Conservation (phyloP, 768 basidiomycete species). For the Lactarius deliciosus region DNA sequence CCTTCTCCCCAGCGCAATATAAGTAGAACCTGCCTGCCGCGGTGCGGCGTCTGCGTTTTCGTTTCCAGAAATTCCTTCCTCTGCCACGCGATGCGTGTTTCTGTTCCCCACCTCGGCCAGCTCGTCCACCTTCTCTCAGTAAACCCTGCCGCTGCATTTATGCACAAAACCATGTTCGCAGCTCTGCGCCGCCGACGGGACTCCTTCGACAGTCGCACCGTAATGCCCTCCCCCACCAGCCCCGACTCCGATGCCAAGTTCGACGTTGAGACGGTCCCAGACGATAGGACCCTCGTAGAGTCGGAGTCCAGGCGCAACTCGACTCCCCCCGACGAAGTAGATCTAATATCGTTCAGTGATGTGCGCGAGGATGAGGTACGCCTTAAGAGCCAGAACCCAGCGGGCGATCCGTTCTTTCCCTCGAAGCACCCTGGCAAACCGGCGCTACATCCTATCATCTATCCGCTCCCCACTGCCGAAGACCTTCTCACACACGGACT, state of each 20-base stretch:
- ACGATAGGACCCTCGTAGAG: slow-evolving; percentile 22
- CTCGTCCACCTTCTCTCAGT: slow-evolving; percentile 17
- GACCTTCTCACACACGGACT: slow-evolving; percentile 20
- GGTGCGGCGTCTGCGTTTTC: slow-evolving; percentile 17
- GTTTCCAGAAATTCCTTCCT: slow-evolving; percentile 11
- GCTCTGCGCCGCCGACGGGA: slow-evolving; percentile 11
- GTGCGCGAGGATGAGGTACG: not conserved
- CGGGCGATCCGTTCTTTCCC: not conserved
- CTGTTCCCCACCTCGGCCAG: slow-evolving; percentile 15
- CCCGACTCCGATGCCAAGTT: slow-evolving; percentile 4
- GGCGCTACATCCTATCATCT: slow-evolving; percentile 19
- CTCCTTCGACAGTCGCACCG: not conserved
- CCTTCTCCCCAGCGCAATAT: slow-evolving; percentile 12
- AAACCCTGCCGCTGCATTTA: slow-evolving; percentile 10
- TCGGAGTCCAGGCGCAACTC: slow-evolving; percentile 7
- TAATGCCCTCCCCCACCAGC: slow-evolving; percentile 1
- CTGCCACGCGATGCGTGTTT: slow-evolving; percentile 27
- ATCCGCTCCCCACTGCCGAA: slow-evolving; percentile 19
- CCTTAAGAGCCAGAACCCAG: not conserved
- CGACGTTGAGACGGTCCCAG: slow-evolving; percentile 16
- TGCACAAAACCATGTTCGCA: slow-evolving; percentile 4
- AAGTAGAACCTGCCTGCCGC: slow-evolving; percentile 16
- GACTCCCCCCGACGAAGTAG: slow-evolving; percentile 7
- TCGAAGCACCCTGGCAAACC: not conserved
- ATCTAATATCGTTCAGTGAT: slow-evolving; percentile 4